Evolutionary conservation across 352 stramenopile genomes (phyloP).

Genomic region (Phytophthora meadii): DNA sequence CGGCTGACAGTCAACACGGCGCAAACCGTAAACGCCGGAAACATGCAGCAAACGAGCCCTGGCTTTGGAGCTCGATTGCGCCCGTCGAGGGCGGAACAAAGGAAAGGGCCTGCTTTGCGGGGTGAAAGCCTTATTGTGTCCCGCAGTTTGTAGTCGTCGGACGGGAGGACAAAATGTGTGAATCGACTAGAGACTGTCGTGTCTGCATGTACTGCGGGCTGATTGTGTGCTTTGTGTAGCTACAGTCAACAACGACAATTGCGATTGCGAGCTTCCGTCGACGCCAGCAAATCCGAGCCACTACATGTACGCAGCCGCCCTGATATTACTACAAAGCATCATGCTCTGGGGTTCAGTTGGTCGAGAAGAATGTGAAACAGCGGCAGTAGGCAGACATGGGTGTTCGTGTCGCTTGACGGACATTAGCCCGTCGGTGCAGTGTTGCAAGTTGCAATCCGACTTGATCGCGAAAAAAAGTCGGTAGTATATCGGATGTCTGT

Average conservation of each 20-base stretch:
- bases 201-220: background rate
- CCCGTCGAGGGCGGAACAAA: conserved; percentile 13
- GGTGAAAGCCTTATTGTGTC: background rate
- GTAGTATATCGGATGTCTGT: background rate
- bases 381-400: background rate
- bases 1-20: conserved; percentile 20
- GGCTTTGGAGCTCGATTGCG: conserved; percentile 15
- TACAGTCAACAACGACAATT: no score
- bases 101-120: conserved; percentile 1
- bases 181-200: no score
- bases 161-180: no score
- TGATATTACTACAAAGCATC: conserved; percentile 4
- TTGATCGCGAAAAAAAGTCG: conserved; percentile 5
- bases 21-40: conserved; percentile 24
- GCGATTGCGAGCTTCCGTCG: no score
- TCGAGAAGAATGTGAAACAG: conserved; percentile 7
- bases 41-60: conserved; percentile 8
- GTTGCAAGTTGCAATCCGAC: background rate
- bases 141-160: background rate
- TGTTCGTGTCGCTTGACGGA: conserved; percentile 4
- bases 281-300: background rate
- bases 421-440: no score
- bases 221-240: no score
- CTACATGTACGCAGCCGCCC: no score
- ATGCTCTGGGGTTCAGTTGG: conserved; percentile 5